Percentiles rank a stretch among this genome's conserved stretches.
These are phyloP conservation scores for Aureobasidium sp. DNA, from an alignment of 2,329 filamentous ascomycete genomes.

Conservation along the genomic window DNA sequence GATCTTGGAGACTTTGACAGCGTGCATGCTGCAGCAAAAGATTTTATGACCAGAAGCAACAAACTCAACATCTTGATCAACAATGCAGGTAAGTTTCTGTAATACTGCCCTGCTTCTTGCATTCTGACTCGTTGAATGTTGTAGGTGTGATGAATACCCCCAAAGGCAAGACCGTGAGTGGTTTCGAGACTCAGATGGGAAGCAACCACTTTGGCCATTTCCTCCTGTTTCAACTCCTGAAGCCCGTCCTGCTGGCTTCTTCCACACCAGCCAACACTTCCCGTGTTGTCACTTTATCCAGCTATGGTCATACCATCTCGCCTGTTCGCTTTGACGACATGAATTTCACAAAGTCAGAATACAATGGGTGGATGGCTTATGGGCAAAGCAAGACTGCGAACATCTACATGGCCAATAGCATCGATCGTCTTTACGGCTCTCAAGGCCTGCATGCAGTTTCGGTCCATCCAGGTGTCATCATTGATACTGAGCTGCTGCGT, in stretches of 20 bases:
- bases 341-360: slow-evolving; percentile 30
- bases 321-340: slow-evolving; percentile 35
- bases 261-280: slow-evolving; percentile 36
- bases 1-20: slow-evolving; percentile 28
- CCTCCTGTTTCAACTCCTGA: slow-evolving; percentile 46
- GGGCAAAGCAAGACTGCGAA: slow-evolving; percentile 46
- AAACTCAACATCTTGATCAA: slow-evolving; percentile 35
- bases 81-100: slow-evolving; percentile 25
- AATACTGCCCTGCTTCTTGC: no score
- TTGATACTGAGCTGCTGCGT: slow-evolving; percentile 17
- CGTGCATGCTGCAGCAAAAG: slow-evolving; percentile 31
- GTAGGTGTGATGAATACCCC: slow-evolving; percentile 40
- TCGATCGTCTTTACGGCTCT: slow-evolving; percentile 43
- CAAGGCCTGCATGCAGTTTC: slow-evolving; percentile 38
- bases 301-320: slow-evolving; percentile 35
- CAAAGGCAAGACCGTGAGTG: slow-evolving; percentile 36
- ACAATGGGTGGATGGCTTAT: slow-evolving; percentile 37
- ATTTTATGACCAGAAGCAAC: slow-evolving; percentile 27
- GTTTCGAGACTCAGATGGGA: slow-evolving; percentile 47
- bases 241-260: slow-evolving; percentile 35
- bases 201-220: slow-evolving; percentile 50
- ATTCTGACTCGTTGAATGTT: not conserved
- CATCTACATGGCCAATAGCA: slow-evolving; percentile 44
- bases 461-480: slow-evolving; percentile 39
- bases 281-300: slow-evolving; percentile 42